phyloP scores from a whole-genome alignment of 179 eudicot species.

The Patellifolia procumbens region DNA sequence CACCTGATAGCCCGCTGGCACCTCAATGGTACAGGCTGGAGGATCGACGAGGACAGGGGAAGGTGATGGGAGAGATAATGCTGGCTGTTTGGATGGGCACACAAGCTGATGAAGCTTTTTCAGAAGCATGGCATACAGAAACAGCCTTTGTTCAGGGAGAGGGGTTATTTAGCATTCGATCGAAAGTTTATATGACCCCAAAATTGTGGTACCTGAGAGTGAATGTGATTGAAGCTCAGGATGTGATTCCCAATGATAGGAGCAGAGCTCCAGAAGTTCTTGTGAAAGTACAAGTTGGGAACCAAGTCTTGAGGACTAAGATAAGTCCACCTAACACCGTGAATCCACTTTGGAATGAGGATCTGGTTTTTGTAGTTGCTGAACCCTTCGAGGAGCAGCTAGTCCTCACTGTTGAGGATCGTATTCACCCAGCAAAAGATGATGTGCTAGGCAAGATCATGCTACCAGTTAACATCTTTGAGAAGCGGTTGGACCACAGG shows the following conservation, averaged over 20 bases:
- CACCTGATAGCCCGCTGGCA: constrained; percentile 47
- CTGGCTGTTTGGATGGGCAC: constrained; percentile 49
- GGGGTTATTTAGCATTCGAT: constrained; percentile 41
- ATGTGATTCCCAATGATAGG: constrained; percentile 38
- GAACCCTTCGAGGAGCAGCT: constrained; percentile 47
- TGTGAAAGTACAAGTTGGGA: constrained; percentile 41
- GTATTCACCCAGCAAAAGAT: constrained; percentile 36
- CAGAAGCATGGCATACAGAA: constrained; percentile 47
- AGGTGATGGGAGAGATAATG: constrained; percentile 41
- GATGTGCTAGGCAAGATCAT: constrained; percentile 39
- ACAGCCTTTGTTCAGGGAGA: constrained; percentile 45
- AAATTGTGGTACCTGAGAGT: constrained; percentile 45
- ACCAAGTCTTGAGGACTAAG: constrained; percentile 40
- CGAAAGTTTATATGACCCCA: constrained; percentile 45
- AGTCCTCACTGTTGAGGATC: constrained; percentile 37
- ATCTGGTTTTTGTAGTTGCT: constrained; percentile 41
- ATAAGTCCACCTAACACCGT: constrained; percentile 29
- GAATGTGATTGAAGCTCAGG: constrained; percentile 44
- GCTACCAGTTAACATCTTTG: constrained; percentile 34
- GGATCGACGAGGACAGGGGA: constrained; percentile 43
- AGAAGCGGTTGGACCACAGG: constrained; percentile 41
- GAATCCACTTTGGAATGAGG: constrained; percentile 44
- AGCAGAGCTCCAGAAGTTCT: constrained; percentile 36
- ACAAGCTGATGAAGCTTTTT: constrained; percentile 46
- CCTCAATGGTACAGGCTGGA: constrained; percentile 47